Percentiles rank a stretch among this genome's conserved stretches.
phyloP scores from a whole-genome alignment of 1,284 basidiomycete genomes.

The Xanthoconium separans region DNA sequence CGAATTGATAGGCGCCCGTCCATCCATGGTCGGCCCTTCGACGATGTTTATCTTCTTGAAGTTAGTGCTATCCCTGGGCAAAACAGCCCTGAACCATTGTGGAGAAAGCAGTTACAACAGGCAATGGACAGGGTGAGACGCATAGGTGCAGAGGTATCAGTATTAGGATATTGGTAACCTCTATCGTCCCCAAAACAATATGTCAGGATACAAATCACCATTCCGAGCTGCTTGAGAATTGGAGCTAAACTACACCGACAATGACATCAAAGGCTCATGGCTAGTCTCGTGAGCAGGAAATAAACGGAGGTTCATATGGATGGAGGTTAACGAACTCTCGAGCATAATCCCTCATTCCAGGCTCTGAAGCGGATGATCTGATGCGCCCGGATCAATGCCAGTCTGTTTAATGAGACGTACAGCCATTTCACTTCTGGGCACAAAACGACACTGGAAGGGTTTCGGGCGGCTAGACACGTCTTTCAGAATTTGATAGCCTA shows the following conservation, averaged over 20 bases:
- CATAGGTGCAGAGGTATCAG: conserved; percentile 21
- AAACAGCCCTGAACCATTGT: conserved; percentile 10
- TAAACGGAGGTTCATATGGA: background rate
- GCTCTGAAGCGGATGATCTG: background rate
- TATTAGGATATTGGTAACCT: conserved; percentile 48
- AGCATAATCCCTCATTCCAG: background rate
- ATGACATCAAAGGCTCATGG: background rate
- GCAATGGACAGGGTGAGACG: conserved; percentile 16
- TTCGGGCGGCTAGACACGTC: conserved; percentile 40
- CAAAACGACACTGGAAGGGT: conserved; percentile 43
- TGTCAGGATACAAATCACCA: background rate
- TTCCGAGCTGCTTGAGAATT: background rate
- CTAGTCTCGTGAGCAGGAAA: background rate
- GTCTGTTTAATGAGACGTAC: conserved; percentile 18
- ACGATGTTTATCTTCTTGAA: conserved; percentile 62
- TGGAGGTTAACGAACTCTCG: background rate
- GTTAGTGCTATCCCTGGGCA: conserved; percentile 27
- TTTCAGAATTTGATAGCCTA: conserved; percentile 3
- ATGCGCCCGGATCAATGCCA: background rate
- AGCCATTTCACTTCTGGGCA: conserved; percentile 38
- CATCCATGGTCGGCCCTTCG: conserved; percentile 45
- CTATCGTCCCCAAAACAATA: background rate
- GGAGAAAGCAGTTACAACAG: conserved; percentile 22
- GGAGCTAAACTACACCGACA: background rate
- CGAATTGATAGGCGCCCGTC: conserved; percentile 68